phyloP scores from a whole-genome alignment of 148 eudicot species.

The Cornus suecica region DNA sequence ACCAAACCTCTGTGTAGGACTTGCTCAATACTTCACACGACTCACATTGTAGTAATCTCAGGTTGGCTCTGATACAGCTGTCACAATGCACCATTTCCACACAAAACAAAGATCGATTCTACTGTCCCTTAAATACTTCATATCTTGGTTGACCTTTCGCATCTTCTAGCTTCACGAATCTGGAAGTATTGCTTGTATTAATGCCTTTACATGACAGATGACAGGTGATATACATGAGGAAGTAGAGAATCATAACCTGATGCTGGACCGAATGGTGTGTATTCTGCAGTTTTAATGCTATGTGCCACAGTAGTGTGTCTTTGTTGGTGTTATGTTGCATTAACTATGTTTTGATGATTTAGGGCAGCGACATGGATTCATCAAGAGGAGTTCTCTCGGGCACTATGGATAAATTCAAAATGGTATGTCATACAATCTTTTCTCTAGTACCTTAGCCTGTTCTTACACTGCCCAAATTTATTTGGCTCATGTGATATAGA shows the following conservation, averaged over 20 bases:
- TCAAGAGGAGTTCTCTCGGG: slow-evolving; percentile 89
- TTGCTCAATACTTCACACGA: too few species aligned
- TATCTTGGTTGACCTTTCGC: neutral
- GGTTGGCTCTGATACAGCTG: too few species aligned
- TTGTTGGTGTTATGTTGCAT: neutral
- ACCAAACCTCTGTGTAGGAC: too few species aligned
- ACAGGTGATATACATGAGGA: slow-evolving; percentile 92
- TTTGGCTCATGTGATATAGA: neutral
- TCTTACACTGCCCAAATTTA: neutral
- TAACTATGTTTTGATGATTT: slow-evolving; percentile 10
- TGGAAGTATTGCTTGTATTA: slow-evolving; percentile 2
- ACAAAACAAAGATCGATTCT: too few species aligned
- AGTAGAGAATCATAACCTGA: slow-evolving; percentile 81
- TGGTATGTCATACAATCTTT: slow-evolving; percentile 36
- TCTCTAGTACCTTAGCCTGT: neutral
- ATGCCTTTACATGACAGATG: slow-evolving; percentile 44
- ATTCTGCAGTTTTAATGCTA: slow-evolving; percentile 7
- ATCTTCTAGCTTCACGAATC: slow-evolving; percentile 9
- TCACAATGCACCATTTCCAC: too few species aligned
- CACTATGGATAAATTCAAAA: slow-evolving; percentile 91
- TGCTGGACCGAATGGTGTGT: slow-evolving; percentile 87
- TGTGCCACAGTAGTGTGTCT: neutral
- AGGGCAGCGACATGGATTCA: slow-evolving; percentile 94
- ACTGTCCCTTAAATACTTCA: neutral
- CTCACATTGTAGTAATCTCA: too few species aligned